Evolutionary conservation across 345 rosid genomes (phyloP), one percentile per base, ranked within the genome.

Genomic region (Eutrema yunnanense): DNA sequence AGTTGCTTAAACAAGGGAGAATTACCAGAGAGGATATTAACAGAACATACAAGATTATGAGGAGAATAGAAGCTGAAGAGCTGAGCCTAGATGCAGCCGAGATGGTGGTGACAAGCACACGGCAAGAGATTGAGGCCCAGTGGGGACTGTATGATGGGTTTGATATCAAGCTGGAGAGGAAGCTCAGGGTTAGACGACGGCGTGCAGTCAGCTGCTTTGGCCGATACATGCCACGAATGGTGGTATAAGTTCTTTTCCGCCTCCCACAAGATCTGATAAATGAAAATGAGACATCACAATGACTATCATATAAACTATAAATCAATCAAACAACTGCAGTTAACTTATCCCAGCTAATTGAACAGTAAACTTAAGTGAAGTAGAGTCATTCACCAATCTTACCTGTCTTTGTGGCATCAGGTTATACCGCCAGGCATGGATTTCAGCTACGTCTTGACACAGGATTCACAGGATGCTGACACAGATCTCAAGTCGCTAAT

Each of bases 361-460:
- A 22, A 22, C 14, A 30, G 40, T 7, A 14, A 29, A 60, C 13
- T 41, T 26, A 22, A 49, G 9, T 72, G 6, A 58, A 44, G 50
- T 32, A 48, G 8, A 69, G 29, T 55, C 54, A 69, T 74, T 51
- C 13, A 71, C 42, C 33, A 55, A 57, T 66, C 60, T 70, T 50
- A 55, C 66, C 37, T 69, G 85, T 82, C 64, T 53, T 70, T 74
- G 73, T 73, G 85, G 84, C 8, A 80, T 70, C 91, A 94, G 97
- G 99, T 95, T 46, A 89, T 95, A 82, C 95, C 99, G 53, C 99
- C 99, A 78, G 99, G 99, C 46, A 95, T 95, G 99, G 99, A 95
- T 82, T 91, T 95, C 82, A 91, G 96, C 83, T 89, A 81, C 36
- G 97, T 91, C 55, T 78, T 83, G 96, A 86, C 92, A 80, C 95